Evolutionary conservation across 306 rosid species (phyloP).

Genomic region (Senna siamea): DNA sequence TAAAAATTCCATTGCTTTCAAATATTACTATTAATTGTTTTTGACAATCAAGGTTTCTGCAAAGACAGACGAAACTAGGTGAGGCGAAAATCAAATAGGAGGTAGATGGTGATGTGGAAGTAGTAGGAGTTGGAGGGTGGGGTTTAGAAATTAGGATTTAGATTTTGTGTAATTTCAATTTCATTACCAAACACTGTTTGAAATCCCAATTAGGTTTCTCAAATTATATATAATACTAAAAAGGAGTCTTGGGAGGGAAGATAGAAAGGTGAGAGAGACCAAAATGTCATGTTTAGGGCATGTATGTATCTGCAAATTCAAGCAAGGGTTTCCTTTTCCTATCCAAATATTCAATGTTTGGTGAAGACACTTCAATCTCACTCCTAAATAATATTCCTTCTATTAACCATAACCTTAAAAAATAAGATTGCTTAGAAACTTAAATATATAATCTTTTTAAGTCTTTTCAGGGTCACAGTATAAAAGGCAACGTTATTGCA

Average conservation of each 20-base stretch:
- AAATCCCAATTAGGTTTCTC: slow-evolving; percentile 4
- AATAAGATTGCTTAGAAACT: too few relatives aligned
- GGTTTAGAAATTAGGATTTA: too few relatives aligned
- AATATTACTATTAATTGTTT: neutral
- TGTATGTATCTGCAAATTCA: slow-evolving; percentile 59
- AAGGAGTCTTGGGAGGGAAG: slow-evolving; percentile 58
- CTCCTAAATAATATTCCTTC: slow-evolving; percentile 47
- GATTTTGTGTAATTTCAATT: neutral
- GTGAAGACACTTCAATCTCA: slow-evolving; percentile 64
- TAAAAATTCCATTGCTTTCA: too few relatives aligned
- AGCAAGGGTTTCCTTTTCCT: slow-evolving; percentile 62
- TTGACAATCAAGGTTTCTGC: slow-evolving; percentile 3
- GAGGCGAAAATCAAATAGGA: slow-evolving; percentile 28
- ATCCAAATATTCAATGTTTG: slow-evolving; percentile 56
- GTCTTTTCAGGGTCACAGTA: too few relatives aligned
- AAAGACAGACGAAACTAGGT: slow-evolving; percentile 9
- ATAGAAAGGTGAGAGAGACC: slow-evolving; percentile 64
- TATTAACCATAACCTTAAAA: too few relatives aligned
- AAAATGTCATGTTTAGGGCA: slow-evolving; percentile 42
- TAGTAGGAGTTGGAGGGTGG: too few relatives aligned
- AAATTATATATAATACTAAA: neutral
- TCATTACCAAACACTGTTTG: slow-evolving; percentile 26
- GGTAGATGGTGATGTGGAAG: slow-evolving; percentile 3
- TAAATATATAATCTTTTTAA: too few relatives aligned
- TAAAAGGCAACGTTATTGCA: too few relatives aligned